Conservation (phyloP, 192 early-diverging fungal species). For the Coemansia sp. region DNA sequence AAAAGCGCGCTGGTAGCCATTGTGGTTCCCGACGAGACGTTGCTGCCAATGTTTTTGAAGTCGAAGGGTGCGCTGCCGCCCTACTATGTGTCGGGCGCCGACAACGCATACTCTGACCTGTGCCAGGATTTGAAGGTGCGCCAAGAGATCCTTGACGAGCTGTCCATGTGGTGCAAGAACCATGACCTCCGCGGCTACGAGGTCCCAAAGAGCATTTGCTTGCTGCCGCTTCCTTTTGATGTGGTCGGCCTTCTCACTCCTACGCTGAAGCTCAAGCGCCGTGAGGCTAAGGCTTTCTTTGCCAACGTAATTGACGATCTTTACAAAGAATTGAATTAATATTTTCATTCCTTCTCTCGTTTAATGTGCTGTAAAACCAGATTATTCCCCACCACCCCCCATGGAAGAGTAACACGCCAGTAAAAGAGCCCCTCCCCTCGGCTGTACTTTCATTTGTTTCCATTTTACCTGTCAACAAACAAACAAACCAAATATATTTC, state of each 20-base stretch:
- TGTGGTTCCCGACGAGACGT: conserved; percentile 71
- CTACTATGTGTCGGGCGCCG: conserved; percentile 11
- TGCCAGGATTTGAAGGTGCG: conserved; percentile 61
- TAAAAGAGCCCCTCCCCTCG: too few relatives aligned
- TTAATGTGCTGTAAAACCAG: too few relatives aligned
- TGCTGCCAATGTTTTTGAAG: conserved; percentile 37
- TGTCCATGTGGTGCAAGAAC: conserved; percentile 60
- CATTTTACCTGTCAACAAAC: too few relatives aligned
- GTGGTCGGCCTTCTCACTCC: conserved; percentile 80
- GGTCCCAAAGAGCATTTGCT: conserved; percentile 63
- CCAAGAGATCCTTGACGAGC: conserved; percentile 53
- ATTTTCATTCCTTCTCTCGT: too few relatives aligned
- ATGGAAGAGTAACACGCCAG: too few relatives aligned
- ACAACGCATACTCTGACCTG: conserved; percentile 55
- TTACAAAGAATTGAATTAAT: conserved; percentile 49
- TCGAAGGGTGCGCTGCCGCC: conserved; percentile 21
- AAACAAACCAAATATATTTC: too few relatives aligned
- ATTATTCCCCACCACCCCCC: too few relatives aligned
- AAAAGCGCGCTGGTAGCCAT: conserved; percentile 75
- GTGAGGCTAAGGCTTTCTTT: conserved; percentile 48
- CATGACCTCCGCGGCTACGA: conserved; percentile 73
- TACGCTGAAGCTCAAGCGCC: conserved; percentile 66
- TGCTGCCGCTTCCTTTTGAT: conserved; percentile 72
- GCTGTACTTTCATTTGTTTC: too few relatives aligned
- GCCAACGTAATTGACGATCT: conserved; percentile 53